Percentiles rank a stretch among this genome's conserved stretches.
These are phyloP conservation scores for Strobilomyces dryophilus DNA, from an alignment of 768 basidiomycete species.

Conservation along the genomic window DNA sequence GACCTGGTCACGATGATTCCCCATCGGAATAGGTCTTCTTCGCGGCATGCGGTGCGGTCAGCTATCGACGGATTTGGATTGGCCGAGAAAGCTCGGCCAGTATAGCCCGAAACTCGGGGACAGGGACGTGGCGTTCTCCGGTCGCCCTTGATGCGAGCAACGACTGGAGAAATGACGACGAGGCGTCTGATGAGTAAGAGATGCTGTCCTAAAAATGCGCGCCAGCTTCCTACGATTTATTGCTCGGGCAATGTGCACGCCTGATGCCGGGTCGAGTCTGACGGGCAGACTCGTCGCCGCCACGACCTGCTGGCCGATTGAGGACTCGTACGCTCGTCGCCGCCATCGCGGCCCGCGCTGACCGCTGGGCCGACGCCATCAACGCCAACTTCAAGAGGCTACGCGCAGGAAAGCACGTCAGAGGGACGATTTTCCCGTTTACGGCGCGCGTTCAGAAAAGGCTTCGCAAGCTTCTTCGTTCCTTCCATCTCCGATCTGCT, in stretches of 20 bases:
- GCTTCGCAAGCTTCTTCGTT: conserved; percentile 9
- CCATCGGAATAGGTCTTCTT: not conserved
- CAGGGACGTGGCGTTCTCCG: conserved; percentile 22
- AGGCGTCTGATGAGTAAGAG: conserved; percentile 16
- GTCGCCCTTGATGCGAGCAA: conserved; percentile 4
- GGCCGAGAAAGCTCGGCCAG: not conserved
- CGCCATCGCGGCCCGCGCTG: not conserved
- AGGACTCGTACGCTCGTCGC: not conserved
- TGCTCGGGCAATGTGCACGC: conserved; percentile 12
- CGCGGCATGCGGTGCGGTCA: not conserved
- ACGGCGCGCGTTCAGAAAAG: conserved; percentile 4
- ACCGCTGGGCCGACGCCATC: conserved; percentile 1
- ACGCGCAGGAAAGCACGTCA: not conserved
- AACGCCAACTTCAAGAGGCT: not conserved
- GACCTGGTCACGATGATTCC: conserved; percentile 1
- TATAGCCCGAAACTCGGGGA: not conserved
- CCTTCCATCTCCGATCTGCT: conserved; percentile 25
- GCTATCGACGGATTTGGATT: not conserved
- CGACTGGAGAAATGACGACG: conserved; percentile 6
- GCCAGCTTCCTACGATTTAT: conserved; percentile 26
- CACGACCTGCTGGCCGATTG: not conserved
- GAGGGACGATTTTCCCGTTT: conserved; percentile 16
- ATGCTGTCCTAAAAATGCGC: conserved; percentile 7
- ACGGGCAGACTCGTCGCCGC: not conserved
- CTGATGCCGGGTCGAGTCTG: conserved; percentile 3